These are phyloP conservation scores for Plasmodium gonderi DNA, from an alignment of 169 alveolate genomes.

Conservation along the genomic window DNA sequence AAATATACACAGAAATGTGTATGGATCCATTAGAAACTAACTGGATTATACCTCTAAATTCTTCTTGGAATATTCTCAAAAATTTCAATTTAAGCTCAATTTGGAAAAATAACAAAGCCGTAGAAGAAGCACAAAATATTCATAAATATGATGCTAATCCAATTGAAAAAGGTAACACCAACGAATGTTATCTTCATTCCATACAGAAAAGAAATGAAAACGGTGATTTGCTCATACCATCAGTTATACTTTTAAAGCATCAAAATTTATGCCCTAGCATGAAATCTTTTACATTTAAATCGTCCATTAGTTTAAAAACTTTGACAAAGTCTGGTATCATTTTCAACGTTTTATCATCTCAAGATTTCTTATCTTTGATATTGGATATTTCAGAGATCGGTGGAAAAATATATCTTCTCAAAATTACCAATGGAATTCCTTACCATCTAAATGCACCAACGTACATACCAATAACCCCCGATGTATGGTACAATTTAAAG, in stretches of 20 bases:
- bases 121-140: neutral
- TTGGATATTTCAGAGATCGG: constrained; percentile 20
- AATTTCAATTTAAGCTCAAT: neutral
- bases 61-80: constrained; percentile 10
- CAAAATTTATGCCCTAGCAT: constrained; percentile 46
- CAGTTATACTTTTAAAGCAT: constrained; percentile 49
- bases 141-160: neutral
- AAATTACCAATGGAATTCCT: constrained; percentile 70
- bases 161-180: neutral
- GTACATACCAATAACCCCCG: constrained; percentile 40
- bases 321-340: constrained; percentile 64
- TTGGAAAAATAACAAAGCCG: neutral
- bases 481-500: constrained; percentile 49
- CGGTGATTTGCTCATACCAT: constrained; percentile 36
- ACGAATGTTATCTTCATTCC: constrained; percentile 27
- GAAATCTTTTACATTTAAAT: constrained; percentile 17
- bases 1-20: constrained; percentile 20
- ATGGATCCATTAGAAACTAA: constrained; percentile 24
- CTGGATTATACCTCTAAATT: constrained; percentile 24
- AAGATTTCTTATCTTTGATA: constrained; percentile 71
- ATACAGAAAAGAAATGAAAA: constrained; percentile 9
- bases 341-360: constrained; percentile 46
- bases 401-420: constrained; percentile 69
- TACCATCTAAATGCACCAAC: constrained; percentile 68
- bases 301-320: constrained; percentile 22